A percentile compares a stretch with the other conserved stretches of the same genome.
phyloP scores from a whole-genome alignment of 768 basidiomycete genomes.

The Pilatotrama ljubarskyi region DNA sequence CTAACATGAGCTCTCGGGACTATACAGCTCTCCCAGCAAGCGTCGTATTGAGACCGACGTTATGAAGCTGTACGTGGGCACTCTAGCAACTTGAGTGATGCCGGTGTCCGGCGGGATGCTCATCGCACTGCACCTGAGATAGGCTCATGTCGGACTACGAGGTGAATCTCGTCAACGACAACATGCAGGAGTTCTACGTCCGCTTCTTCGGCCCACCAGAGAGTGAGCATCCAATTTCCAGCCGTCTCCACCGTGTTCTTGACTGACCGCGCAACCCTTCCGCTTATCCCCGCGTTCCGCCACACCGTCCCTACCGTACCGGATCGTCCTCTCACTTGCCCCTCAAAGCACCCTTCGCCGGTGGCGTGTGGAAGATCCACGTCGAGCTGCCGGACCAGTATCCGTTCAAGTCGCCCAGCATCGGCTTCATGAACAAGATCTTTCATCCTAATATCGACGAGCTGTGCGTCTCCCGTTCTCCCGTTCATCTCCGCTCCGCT shows the following conservation, averaged over 20 bases:
- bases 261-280: not conserved
- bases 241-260: not conserved
- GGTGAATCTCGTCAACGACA: constrained; percentile 96
- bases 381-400: constrained; percentile 98
- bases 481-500: not conserved
- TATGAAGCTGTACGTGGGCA: constrained; percentile 85
- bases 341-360: constrained; percentile 85
- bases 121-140: constrained; percentile 7
- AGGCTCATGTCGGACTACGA: constrained; percentile 99
- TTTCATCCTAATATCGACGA: constrained; percentile 99
- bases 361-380: constrained; percentile 99
- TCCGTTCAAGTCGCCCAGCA: constrained; percentile 98
- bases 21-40: constrained; percentile 78
- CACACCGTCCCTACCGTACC: not conserved
- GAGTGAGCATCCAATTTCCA: constrained; percentile 50
- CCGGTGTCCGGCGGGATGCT: not conserved
- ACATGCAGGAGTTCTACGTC: constrained; percentile 98
- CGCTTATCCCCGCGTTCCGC: not conserved
- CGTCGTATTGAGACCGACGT: constrained; percentile 99
- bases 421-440: constrained; percentile 99
- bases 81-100: not conserved
- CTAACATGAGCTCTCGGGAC: constrained; percentile 32
- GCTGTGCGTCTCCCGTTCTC: constrained; percentile 59
- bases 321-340: not conserved
- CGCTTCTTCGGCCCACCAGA: constrained; percentile 92